Base-by-base conservation (phyloP, 2,329 filamentous ascomycete genomes). In the Ophiocordyceps camponoti-floridani region DNA sequence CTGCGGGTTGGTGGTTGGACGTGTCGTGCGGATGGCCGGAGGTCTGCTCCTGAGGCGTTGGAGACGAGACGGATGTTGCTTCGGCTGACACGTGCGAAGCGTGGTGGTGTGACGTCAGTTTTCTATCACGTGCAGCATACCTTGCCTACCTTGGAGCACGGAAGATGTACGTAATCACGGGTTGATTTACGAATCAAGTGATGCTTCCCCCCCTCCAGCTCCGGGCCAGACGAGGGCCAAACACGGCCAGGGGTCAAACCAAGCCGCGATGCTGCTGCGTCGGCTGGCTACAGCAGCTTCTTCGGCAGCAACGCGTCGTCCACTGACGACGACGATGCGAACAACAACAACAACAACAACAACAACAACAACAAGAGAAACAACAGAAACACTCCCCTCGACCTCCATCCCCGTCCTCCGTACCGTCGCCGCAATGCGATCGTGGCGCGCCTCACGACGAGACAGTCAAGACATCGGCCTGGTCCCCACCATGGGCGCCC, bases 401-500 rank as follows among this genome's bases (percentile, higher is more conserved):
- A 70, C 72, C 4, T 64, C 69, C 4, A 82, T 86, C 50, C 75
- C 75, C 48, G 62, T 95, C 54, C 82, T 94, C 58, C 84, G 84
- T 53, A 74, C 84, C 60, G 78, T 91, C 47, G 66, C 78, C 13
- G 68, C 76, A 11, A 67, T 94, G 44, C 83, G 85, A 37, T 62
- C 70, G 53, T 82, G 81, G 68, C 78, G 86, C 33, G 33, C 63
- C 77, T 47, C 70, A 78, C 55, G 19, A 4, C 11, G 19, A 26
- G 23, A 23, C 23, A 28, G 18, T 19, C 19, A 74, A 81, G 53
- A 76, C 81, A 79, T 98, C 47, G 86, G 83, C 47, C 77, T 98
- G 27, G 87, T 98, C 33, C 91, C 91, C 1, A 98, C 91, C 30
- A 96, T 98, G 91, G 91, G 91, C 49, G 91, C 91, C 43, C 73